Evolutionary conservation across 306 rosid genomes (phyloP), one percentile per base, ranked within the genome.

Genomic region (Cucumis hystrix): DNA sequence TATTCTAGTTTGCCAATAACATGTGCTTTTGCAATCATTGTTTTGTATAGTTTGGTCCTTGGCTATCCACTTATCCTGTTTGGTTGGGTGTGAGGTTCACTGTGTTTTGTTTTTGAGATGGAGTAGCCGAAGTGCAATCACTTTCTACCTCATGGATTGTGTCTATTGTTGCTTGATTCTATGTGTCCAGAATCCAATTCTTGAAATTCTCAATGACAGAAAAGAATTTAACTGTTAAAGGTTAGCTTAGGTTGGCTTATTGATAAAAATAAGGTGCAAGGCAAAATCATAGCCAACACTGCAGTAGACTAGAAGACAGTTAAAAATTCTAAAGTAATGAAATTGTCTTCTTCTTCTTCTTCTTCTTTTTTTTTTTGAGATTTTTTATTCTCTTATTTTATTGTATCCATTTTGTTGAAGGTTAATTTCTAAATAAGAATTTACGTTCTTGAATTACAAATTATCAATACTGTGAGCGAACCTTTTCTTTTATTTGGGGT

Each of bases 1-100:
- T 92, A 77, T 77, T 51, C 23, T 55, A 35, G 67, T 65, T 40
- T 12, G 14, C 63, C 37, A 59, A 21, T 65, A 8, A 33, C 71
- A 65, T 15, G 39, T 65, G 13, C 16, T 35, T 16, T 65, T 47
- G 16, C 14, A 14, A 51, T 5, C 16, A 25, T 60, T 61, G n/a
- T 69, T 63, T 76, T 63, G 51, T 3, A 33, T 16, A 15, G 11
- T 15, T 33, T 63, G 69, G 45, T 33, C 69, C 45, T 30, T 63
- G 18, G 39, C 11, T 67, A 40, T 67, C 54, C 6, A 47, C 16
- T 12, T 13, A 2, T 47, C 30, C 54, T 67, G 16, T 67, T 67
- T 41, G 30, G 74, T 41, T 67, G 10, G 74, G 3, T 41, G 33
- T 25, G 72, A 39, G 16, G 54, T 51, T 20, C 33, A 41, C 30